Percentiles rank a stretch among this genome's conserved stretches.
phyloP scores from a whole-genome alignment of 305 asterid species.

The Euphrasia arctica region DNA sequence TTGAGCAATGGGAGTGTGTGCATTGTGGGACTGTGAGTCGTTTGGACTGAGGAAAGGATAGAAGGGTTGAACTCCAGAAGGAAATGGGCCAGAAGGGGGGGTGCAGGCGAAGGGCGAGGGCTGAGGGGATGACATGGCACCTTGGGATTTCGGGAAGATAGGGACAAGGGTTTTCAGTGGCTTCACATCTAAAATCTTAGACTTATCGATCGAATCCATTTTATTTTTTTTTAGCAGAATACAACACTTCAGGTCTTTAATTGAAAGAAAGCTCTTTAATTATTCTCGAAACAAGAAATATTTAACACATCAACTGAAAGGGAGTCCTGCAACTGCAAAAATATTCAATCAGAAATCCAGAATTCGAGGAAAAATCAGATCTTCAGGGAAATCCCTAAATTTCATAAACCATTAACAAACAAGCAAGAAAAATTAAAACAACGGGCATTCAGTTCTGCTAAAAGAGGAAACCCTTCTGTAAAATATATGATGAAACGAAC shows the following conservation, averaged over 20 bases:
- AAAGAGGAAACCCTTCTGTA: not conserved
- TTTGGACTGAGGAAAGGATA: constrained; percentile 55
- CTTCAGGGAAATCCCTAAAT: constrained; percentile 31
- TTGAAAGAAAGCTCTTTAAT: not conserved
- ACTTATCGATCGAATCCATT: constrained; percentile 60
- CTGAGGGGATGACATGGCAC: constrained; percentile 54
- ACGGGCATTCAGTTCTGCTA: too few relatives aligned
- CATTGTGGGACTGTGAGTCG: constrained; percentile 31
- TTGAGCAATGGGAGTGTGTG: constrained; percentile 22
- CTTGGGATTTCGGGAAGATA: constrained; percentile 65
- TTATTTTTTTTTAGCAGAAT: constrained; percentile 46
- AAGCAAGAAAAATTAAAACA: not conserved
- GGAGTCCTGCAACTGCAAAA: constrained; percentile 36
- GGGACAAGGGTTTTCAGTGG: constrained; percentile 81
- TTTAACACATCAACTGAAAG: not conserved
- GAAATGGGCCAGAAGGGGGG: constrained; percentile 76
- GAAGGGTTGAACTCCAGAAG: constrained; percentile 75
- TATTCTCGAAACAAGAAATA: not conserved
- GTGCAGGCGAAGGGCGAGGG: constrained; percentile 63
- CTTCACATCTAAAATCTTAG: constrained; percentile 64
- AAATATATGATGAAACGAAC: not conserved
- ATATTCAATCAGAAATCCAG: not conserved
- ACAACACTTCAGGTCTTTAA: constrained; percentile 16
- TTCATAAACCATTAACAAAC: constrained; percentile 16
- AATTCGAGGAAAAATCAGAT: constrained; percentile 10